A percentile compares a stretch with the other conserved stretches of the same genome.
Evolutionary conservation across 2,329 filamentous ascomycete species (phyloP).

Genomic region (Aspergillus caelatus): DNA sequence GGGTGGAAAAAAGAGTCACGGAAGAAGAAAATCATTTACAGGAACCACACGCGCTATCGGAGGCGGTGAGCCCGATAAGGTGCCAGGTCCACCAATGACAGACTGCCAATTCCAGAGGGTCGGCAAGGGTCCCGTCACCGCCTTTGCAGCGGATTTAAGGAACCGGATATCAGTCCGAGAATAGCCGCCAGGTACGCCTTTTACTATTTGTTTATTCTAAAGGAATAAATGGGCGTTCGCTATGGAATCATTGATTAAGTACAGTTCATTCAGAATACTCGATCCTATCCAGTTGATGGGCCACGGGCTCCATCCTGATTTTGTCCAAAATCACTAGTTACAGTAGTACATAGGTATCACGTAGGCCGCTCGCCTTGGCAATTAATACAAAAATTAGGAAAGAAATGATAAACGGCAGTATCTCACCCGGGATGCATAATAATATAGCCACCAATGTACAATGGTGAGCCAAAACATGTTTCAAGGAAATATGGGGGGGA

Average conservation of each 20-base stretch:
- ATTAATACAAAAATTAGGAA: constrained; percentile 19
- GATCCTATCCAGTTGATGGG: neutral
- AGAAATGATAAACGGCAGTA: constrained; percentile 3
- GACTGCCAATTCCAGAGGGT: constrained; percentile 1
- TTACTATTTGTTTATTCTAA: too few relatives aligned
- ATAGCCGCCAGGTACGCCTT: neutral
- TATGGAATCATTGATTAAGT: neutral
- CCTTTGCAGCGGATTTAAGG: constrained; percentile 7
- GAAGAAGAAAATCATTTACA: constrained; percentile 21
- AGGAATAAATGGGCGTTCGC: too few relatives aligned
- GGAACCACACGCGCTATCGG: constrained; percentile 26
- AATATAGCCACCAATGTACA: constrained; percentile 8
- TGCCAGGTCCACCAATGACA: constrained; percentile 22
- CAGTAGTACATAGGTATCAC: constrained; percentile 15
- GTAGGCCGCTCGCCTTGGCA: constrained; percentile 11
- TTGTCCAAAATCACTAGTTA: constrained; percentile 5
- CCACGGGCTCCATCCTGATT: neutral
- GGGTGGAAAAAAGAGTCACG: constrained; percentile 7
- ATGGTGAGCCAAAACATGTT: constrained; percentile 12
- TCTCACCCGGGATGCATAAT: constrained; percentile 17
- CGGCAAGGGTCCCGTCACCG: constrained; percentile 11
- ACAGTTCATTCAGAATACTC: neutral
- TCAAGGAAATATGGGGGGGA: constrained; percentile 12
- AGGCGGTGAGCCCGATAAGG: constrained; percentile 42
- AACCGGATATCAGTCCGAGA: neutral